Conservation (phyloP, 495 filamentous ascomycete genomes). For the Aspergillus sparsus region DNA sequence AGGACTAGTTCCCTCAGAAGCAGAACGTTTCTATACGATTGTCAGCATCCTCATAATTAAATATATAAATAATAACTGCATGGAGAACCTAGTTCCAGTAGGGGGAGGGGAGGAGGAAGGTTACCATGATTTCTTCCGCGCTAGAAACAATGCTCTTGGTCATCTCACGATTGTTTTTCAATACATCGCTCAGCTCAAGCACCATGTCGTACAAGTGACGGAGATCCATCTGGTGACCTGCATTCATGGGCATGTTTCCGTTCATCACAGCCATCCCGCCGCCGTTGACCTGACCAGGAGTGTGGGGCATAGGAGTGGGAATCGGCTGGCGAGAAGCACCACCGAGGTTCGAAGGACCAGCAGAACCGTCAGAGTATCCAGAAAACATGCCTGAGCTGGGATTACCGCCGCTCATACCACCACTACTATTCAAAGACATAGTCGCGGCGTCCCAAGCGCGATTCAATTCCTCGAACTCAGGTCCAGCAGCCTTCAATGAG, state of each 20-base stretch:
- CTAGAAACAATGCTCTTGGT: slow-evolving; percentile 73
- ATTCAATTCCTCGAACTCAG: slow-evolving; percentile 40
- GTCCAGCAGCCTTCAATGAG: slow-evolving; percentile 25
- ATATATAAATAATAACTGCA: background rate
- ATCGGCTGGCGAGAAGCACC: slow-evolving; percentile 42
- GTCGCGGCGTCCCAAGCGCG: slow-evolving; percentile 38
- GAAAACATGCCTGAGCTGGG: slow-evolving; percentile 36
- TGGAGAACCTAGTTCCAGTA: too few species aligned
- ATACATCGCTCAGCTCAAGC: slow-evolving; percentile 72
- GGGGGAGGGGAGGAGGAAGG: slow-evolving; percentile 12
- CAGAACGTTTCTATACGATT: slow-evolving; percentile 41
- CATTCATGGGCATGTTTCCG: slow-evolving; percentile 62
- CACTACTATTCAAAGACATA: slow-evolving; percentile 41
- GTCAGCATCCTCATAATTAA: slow-evolving; percentile 19
- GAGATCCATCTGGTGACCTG: slow-evolving; percentile 84
- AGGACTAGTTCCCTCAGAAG: slow-evolving; percentile 45
- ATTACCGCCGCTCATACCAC: slow-evolving; percentile 36
- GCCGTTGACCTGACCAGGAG: slow-evolving; percentile 53
- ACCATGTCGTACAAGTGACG: slow-evolving; percentile 84
- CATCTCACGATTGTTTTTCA: slow-evolving; percentile 75
- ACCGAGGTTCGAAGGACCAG: slow-evolving; percentile 35
- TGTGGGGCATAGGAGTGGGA: slow-evolving; percentile 37
- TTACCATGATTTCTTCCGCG: slow-evolving; percentile 60
- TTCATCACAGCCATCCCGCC: slow-evolving; percentile 60
- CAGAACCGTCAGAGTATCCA: slow-evolving; percentile 36